Conservation (phyloP, 257 asterid genomes). For the Solanum pennellii region DNA sequence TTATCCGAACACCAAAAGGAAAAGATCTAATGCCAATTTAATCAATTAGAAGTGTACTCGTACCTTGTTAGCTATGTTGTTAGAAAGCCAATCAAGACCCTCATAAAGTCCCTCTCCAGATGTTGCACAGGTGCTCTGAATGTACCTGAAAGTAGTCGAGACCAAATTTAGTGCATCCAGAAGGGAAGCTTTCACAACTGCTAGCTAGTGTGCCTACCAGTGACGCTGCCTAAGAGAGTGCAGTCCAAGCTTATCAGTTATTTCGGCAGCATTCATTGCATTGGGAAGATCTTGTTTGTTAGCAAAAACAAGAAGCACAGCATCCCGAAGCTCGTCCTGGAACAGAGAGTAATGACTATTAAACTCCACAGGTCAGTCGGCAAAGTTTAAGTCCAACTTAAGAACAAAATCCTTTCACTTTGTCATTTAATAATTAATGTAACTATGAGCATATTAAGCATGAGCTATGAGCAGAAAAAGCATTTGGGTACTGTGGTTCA, state of each 20-base stretch:
- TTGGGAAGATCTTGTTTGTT: slow-evolving; percentile 1
- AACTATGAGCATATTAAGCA: background rate
- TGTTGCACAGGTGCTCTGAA: background rate
- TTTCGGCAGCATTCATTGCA: background rate
- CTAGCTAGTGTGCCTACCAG: background rate
- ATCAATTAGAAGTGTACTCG: background rate
- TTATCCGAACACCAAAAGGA: background rate
- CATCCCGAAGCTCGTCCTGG: background rate
- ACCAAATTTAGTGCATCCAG: background rate
- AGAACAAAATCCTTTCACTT: background rate
- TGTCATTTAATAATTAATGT: background rate
- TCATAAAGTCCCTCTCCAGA: background rate
- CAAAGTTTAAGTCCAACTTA: background rate
- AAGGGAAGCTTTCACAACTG: background rate
- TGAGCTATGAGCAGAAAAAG: background rate
- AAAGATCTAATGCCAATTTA: background rate
- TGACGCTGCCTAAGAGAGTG: background rate
- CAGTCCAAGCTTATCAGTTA: background rate
- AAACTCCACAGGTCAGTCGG: background rate
- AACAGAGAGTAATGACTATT: background rate
- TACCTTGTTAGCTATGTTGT: background rate
- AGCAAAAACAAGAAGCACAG: background rate
- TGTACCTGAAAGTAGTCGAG: background rate
- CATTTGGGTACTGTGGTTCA: background rate
- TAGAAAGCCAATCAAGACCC: background rate